Evolutionary conservation across 2,329 filamentous ascomycete genomes (phyloP).

Genomic region (Onygenales sp.): DNA sequence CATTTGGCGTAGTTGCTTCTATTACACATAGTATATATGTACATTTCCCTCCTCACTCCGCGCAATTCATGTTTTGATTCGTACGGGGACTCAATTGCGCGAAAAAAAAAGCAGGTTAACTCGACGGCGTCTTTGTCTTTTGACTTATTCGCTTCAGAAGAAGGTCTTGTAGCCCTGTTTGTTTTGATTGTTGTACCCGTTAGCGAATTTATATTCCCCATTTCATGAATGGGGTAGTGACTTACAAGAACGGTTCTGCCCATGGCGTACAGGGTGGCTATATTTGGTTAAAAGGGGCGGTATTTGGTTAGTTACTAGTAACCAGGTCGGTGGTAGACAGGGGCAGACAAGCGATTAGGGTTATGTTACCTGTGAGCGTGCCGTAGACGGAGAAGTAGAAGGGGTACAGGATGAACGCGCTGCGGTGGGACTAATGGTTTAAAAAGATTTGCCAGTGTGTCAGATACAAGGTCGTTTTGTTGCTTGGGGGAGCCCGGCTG

Average conservation of each 20-base stretch:
- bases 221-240: conserved; percentile 7
- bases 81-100: too few species aligned
- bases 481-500: not conserved
- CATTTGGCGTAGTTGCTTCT: not conserved
- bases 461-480: not conserved
- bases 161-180: conserved; percentile 56
- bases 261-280: conserved; percentile 34
- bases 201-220: not conserved
- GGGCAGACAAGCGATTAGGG: not conserved
- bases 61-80: not conserved
- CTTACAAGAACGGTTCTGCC: conserved; percentile 35
- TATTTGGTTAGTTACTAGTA: conserved; percentile 4
- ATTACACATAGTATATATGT: not conserved
- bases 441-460: too few species aligned
- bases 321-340: conserved; percentile 3
- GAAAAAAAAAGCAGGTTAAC: too few species aligned
- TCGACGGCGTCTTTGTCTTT: not conserved
- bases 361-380: conserved; percentile 39
- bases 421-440: conserved; percentile 41
- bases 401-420: conserved; percentile 50
- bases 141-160: conserved; percentile 32
- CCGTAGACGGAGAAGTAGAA: conserved; percentile 47
- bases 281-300: conserved; percentile 9
- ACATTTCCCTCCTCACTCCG: not conserved
- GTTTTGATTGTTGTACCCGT: conserved; percentile 13